phyloP scores from a whole-genome alignment of 148 eudicot species.

The Amaranthus cruentus region DNA sequence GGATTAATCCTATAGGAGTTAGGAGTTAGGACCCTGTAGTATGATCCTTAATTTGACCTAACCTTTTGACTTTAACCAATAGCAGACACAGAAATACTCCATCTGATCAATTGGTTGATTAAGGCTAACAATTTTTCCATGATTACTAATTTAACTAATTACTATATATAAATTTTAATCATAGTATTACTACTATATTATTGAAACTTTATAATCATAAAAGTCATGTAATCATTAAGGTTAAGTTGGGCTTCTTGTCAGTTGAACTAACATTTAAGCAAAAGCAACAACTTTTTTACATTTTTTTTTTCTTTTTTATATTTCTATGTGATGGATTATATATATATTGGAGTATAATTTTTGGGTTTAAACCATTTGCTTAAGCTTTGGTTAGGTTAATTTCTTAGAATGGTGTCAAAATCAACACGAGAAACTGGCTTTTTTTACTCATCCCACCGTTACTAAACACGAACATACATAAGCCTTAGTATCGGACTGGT shows the following conservation, averaged over 20 bases:
- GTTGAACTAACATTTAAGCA: neutral
- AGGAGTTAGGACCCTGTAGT: neutral
- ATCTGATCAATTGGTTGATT: neutral
- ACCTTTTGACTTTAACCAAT: neutral
- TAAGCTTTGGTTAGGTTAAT: too few relatives aligned
- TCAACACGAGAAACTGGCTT: too few relatives aligned
- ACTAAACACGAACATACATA: too few relatives aligned
- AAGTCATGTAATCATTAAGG: slow-evolving; percentile 2
- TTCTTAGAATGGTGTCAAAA: too few relatives aligned
- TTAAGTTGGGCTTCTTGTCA: neutral
- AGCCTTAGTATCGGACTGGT: too few relatives aligned
- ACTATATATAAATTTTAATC: neutral
- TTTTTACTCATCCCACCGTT: too few relatives aligned
- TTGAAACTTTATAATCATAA: neutral
- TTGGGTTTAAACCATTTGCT: too few relatives aligned
- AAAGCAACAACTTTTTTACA: neutral
- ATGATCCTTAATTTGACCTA: neutral
- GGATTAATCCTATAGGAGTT: neutral
- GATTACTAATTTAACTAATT: neutral
- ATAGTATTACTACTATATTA: neutral
- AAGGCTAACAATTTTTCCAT: neutral
- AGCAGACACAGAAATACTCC: neutral
- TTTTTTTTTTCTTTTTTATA: too few relatives aligned
- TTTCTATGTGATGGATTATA: too few relatives aligned
- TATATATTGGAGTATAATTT: too few relatives aligned